These are phyloP conservation scores for Fusarium hostae DNA, from an alignment of 2,329 filamentous ascomycete species.

Conservation along the genomic window DNA sequence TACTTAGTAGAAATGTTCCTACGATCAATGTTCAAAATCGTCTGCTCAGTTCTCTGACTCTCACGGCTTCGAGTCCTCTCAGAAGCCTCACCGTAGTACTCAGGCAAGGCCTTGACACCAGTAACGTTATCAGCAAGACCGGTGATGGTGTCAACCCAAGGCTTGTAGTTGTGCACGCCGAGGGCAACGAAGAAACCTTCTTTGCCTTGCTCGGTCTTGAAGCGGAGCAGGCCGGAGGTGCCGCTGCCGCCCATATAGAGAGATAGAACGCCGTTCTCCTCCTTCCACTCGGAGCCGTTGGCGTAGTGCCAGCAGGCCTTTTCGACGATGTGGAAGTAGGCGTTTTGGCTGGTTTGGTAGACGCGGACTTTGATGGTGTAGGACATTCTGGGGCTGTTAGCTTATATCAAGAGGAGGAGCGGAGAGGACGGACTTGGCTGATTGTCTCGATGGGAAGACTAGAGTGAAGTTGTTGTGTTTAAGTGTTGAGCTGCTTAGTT, in stretches of 20 bases:
- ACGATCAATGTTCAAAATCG: constrained; percentile 32
- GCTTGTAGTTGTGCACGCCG: constrained; percentile 38
- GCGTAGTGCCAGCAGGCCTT: constrained; percentile 37
- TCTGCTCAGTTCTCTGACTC: constrained; percentile 26
- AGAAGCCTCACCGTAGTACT: constrained; percentile 30
- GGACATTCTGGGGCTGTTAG: constrained; percentile 24
- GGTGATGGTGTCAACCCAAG: constrained; percentile 34
- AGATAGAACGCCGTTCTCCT: constrained; percentile 11
- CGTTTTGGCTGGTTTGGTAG: constrained; percentile 36
- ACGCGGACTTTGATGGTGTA: constrained; percentile 39
- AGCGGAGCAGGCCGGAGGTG: constrained; percentile 34
- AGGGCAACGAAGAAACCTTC: constrained; percentile 36
- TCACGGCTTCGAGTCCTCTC: constrained; percentile 17
- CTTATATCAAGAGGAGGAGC: accelerated
- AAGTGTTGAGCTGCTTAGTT: neutral
- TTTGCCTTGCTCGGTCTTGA: constrained; percentile 36
- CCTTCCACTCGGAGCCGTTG: constrained; percentile 27
- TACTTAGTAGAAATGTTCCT: constrained; percentile 28
- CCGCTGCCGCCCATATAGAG: constrained; percentile 36
- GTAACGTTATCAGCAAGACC: constrained; percentile 30
- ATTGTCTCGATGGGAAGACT: neutral
- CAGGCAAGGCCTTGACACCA: constrained; percentile 31
- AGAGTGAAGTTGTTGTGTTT: neutral
- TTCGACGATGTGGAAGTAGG: constrained; percentile 35
- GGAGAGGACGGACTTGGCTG: neutral